Evolutionary conservation across 208 protist species (phyloP).

Genomic region (Acanthamoeba triangularis): DNA sequence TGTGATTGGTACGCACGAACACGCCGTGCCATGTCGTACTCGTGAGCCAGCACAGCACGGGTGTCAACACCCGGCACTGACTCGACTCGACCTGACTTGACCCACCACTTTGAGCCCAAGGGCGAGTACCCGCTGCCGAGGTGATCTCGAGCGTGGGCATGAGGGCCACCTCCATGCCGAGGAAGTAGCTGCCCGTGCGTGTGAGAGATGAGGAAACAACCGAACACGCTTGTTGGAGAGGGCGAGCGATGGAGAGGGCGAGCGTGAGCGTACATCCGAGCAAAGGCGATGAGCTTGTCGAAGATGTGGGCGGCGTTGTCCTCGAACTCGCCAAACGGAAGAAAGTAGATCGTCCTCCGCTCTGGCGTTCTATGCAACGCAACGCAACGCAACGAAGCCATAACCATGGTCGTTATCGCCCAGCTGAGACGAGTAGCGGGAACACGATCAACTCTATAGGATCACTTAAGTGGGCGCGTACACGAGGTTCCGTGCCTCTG

Average conservation of each 20-base stretch:
- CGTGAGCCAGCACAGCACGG: not conserved
- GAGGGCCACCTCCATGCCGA: not conserved
- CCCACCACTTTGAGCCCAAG: not conserved
- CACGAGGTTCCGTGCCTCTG: not conserved
- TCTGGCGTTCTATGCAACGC: not conserved
- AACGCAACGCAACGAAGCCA: not conserved
- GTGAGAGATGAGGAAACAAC: not conserved
- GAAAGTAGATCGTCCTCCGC: conserved; percentile 34
- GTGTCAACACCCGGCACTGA: too few relatives aligned
- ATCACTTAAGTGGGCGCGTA: not conserved
- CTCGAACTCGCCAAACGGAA: conserved; percentile 20
- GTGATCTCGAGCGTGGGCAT: conserved; percentile 14
- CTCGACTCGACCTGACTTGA: not conserved
- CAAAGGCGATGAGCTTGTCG: conserved; percentile 21
- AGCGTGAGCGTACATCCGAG: not conserved
- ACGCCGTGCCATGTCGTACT: not conserved
- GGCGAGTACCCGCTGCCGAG: not conserved
- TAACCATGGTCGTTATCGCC: not conserved
- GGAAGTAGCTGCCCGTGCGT: not conserved
- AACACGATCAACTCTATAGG: too few relatives aligned
- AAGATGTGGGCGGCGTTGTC: not conserved
- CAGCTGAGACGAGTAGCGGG: too few relatives aligned
- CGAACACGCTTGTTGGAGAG: too few relatives aligned
- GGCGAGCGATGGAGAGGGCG: too few relatives aligned
- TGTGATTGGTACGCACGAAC: not conserved